Conservation (phyloP, 2,329 filamentous ascomycete species). For the Tolypocladium nubicola region DNA sequence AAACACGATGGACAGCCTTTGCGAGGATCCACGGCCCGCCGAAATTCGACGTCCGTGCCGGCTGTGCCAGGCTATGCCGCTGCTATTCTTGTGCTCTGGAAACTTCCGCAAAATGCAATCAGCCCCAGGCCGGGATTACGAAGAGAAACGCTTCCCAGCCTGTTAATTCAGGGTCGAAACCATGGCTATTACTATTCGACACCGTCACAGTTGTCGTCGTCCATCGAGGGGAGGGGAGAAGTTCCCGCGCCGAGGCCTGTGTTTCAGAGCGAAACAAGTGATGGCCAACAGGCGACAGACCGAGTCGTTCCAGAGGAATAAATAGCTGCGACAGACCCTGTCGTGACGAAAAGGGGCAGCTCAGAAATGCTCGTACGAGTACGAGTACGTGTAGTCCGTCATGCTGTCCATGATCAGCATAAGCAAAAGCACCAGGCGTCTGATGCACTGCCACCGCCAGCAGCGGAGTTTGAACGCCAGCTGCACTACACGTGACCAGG, state of each 20-base stretch:
- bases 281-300: neutral
- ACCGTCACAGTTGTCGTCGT: neutral
- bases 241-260: neutral
- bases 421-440: neutral
- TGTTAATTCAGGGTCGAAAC: neutral
- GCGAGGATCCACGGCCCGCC: neutral
- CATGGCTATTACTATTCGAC: neutral
- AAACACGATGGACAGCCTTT: neutral
- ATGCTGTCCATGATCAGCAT: neutral
- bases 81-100: neutral
- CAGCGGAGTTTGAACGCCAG: neutral
- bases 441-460: neutral
- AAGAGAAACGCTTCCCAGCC: neutral
- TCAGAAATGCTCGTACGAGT: neutral
- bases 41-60: neutral
- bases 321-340: neutral
- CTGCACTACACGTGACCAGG: neutral
- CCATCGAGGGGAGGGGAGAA: neutral
- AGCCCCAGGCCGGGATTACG: neutral
- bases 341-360: neutral
- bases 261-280: neutral
- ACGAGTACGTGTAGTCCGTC: neutral
- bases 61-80: neutral
- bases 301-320: neutral
- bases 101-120: neutral